Evolutionary conservation across 169 alveolate species (phyloP).

Genomic region (Plasmodium gonderi): DNA sequence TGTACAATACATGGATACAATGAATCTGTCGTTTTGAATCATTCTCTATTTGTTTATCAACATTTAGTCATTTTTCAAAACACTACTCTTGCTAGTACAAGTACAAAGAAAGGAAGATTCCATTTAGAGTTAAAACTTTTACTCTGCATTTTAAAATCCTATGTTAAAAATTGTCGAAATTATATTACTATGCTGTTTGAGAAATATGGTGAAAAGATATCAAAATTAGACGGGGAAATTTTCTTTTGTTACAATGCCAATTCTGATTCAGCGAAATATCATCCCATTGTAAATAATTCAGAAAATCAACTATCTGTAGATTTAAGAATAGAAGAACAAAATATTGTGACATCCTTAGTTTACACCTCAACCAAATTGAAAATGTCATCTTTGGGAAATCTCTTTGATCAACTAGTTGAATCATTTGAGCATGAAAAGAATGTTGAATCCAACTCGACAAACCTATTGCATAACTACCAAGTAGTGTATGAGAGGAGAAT

Average conservation of each 20-base stretch:
- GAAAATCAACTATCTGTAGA: slow-evolving; percentile 6
- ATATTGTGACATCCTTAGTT: slow-evolving; percentile 37
- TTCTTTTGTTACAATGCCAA: slow-evolving; percentile 10
- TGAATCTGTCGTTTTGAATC: slow-evolving; percentile 36
- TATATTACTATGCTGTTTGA: slow-evolving; percentile 13
- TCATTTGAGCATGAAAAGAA: slow-evolving; percentile 20
- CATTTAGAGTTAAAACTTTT: slow-evolving; percentile 8
- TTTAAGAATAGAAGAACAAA: slow-evolving; percentile 57
- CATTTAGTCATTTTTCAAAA: slow-evolving; percentile 32
- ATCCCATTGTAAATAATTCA: not conserved
- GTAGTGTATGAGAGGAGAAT: slow-evolving; percentile 38
- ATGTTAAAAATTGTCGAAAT: slow-evolving; percentile 16
- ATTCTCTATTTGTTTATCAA: slow-evolving; percentile 53
- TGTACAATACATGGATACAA: not conserved
- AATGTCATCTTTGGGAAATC: slow-evolving; percentile 15
- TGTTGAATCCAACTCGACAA: slow-evolving; percentile 10
- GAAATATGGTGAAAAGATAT: not conserved
- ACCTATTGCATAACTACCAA: slow-evolving; percentile 15
- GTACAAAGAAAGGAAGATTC: not conserved
- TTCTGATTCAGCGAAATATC: not conserved
- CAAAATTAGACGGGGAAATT: not conserved
- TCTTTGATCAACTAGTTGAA: slow-evolving; percentile 24
- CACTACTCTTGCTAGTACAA: too few species aligned
- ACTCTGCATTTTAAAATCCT: slow-evolving; percentile 6
- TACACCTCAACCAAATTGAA: slow-evolving; percentile 51